These are phyloP conservation scores for Trichosporon coremiiforme DNA, from an alignment of 1,284 basidiomycete genomes.

Conservation along the genomic window DNA sequence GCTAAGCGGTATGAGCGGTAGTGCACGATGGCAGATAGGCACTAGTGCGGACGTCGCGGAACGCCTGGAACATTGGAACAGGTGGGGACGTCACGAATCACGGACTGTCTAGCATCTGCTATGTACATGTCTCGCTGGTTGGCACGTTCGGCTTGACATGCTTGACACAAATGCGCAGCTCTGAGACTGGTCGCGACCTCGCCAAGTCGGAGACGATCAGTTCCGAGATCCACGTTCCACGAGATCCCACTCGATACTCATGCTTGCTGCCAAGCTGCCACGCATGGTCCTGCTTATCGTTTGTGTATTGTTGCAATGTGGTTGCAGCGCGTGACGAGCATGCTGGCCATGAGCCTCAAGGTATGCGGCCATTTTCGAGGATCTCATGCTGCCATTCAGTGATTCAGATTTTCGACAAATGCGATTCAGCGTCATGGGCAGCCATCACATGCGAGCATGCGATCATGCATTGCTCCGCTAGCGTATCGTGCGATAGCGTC, in stretches of 20 bases:
- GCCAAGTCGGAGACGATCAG: not conserved
- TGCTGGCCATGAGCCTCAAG: not conserved
- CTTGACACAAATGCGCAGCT: not conserved
- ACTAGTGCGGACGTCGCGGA: not conserved
- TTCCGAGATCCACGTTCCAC: not conserved
- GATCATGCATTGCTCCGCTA: not conserved
- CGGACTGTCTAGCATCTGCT: no score
- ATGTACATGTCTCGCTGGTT: no score
- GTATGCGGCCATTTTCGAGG: not conserved
- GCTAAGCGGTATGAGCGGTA: not conserved
- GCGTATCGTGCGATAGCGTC: not conserved
- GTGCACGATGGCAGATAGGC: not conserved
- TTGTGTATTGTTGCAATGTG: no score
- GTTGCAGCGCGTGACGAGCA: no score
- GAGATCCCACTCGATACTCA: not conserved
- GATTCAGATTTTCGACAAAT: conserved; percentile 14
- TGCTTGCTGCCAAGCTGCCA: not conserved
- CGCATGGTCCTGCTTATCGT: no score
- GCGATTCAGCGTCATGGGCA: conserved; percentile 2
- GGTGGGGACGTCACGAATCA: no score
- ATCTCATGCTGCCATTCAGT: not conserved
- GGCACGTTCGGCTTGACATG: no score
- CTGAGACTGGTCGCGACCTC: no score
- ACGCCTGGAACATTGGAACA: not conserved
- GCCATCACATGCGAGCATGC: not conserved